A percentile compares a stretch with the other conserved stretches of the same genome.
Conservation (phyloP, 1,284 basidiomycete species). For the Ustilago curta region DNA sequence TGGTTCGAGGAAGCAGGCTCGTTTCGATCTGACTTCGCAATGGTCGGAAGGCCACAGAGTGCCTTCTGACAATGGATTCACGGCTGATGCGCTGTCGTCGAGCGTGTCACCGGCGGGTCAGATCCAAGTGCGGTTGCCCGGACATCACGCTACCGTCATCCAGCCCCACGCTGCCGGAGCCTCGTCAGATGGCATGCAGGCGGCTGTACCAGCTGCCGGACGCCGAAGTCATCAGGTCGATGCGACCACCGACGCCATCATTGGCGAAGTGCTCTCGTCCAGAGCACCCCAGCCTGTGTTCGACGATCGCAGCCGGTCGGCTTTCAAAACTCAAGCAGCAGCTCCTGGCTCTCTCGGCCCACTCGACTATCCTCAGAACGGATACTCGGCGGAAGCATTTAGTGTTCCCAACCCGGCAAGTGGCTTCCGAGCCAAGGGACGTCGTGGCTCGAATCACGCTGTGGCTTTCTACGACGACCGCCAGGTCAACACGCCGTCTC, state of each 20-base stretch:
- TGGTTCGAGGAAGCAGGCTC: slow-evolving; percentile 43
- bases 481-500: slow-evolving; percentile 50
- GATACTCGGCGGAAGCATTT: slow-evolving; percentile 30
- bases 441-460: slow-evolving; percentile 43
- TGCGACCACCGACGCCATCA: slow-evolving; percentile 47
- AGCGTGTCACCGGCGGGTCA: slow-evolving; percentile 19
- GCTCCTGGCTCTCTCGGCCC: slow-evolving; percentile 43
- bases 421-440: slow-evolving; percentile 35
- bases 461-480: slow-evolving; percentile 54
- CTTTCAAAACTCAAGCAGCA: slow-evolving; percentile 20
- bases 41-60: slow-evolving; percentile 27
- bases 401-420: slow-evolving; percentile 18
- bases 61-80: slow-evolving; percentile 7
- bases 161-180: slow-evolving; percentile 23
- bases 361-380: slow-evolving; percentile 42
- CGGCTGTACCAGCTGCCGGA: slow-evolving; percentile 4
- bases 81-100: slow-evolving; percentile 6
- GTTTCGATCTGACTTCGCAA: slow-evolving; percentile 46
- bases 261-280: slow-evolving; percentile 41
- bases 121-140: slow-evolving; percentile 47
- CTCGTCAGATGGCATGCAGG: slow-evolving; percentile 15
- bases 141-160: slow-evolving; percentile 36
- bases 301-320: slow-evolving; percentile 32
- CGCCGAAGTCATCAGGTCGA: slow-evolving; percentile 21
- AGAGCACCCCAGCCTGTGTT: slow-evolving; percentile 26